phyloP scores from a whole-genome alignment of 306 rosid species.

The Quercus wislizeni region DNA sequence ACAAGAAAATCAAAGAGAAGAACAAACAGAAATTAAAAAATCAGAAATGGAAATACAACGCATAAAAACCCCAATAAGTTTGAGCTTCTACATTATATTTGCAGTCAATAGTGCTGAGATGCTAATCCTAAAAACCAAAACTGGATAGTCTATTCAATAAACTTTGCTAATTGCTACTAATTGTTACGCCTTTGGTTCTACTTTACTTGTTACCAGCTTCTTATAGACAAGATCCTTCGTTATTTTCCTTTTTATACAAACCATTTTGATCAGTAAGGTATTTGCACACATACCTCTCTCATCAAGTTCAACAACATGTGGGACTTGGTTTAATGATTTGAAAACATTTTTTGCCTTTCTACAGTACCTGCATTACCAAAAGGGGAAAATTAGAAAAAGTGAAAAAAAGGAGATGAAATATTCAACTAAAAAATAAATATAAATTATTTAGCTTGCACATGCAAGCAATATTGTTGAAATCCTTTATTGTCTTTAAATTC shows the following conservation, averaged over 20 bases:
- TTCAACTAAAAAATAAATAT: not conserved
- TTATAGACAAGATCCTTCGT: not conserved
- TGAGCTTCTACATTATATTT: conserved; percentile 8
- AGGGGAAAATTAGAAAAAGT: conserved; percentile 3
- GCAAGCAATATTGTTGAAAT: no score
- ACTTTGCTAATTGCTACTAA: not conserved
- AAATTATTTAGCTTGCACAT: no score
- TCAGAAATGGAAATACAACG: no score
- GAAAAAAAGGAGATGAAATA: not conserved
- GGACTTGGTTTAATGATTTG: conserved; percentile 67
- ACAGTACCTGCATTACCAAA: conserved; percentile 62
- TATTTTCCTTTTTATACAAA: not conserved
- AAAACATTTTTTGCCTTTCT: conserved; percentile 79
- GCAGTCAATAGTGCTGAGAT: conserved; percentile 5
- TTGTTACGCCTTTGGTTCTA: no score
- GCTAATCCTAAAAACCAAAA: not conserved
- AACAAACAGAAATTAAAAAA: no score
- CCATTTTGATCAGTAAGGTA: not conserved
- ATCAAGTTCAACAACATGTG: conserved; percentile 87
- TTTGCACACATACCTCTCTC: conserved; percentile 61
- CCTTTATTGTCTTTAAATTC: no score
- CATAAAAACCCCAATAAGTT: not conserved
- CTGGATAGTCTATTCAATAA: not conserved
- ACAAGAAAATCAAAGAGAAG: no score
- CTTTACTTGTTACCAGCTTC: not conserved